These are phyloP conservation scores for Ceratocystis cacaofunesta DNA, from an alignment of 2,329 filamentous ascomycete species.

Conservation along the genomic window DNA sequence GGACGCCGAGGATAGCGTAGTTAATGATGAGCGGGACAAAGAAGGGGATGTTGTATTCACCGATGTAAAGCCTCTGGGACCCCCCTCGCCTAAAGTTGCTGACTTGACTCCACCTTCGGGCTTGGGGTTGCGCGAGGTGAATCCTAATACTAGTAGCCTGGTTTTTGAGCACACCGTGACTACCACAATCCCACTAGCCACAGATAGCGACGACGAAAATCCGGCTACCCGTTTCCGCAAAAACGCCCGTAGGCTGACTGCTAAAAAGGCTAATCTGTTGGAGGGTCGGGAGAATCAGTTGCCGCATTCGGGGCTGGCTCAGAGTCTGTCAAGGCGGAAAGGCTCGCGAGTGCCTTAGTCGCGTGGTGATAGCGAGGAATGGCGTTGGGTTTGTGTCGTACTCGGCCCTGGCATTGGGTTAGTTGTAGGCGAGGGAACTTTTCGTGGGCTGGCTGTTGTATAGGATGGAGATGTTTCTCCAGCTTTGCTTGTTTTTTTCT, in stretches of 20 bases:
- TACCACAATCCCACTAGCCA: constrained; percentile 11
- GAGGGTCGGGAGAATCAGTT: constrained; percentile 14
- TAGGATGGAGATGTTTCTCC: not conserved
- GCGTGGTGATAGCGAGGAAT: not conserved
- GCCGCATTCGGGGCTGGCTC: not conserved
- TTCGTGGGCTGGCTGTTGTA: not conserved
- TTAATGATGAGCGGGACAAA: constrained; percentile 24
- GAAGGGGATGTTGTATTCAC: constrained; percentile 30
- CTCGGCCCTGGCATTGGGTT: not conserved
- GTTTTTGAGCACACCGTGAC: constrained; percentile 12
- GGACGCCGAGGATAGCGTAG: constrained; percentile 23
- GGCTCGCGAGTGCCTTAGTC: constrained; percentile 3
- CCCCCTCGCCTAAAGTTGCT: not conserved
- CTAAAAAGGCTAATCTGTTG: constrained; percentile 12
- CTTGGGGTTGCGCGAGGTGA: constrained; percentile 39
- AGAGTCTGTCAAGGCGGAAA: constrained; percentile 1
- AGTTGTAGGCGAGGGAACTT: not conserved
- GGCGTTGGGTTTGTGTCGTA: not conserved
- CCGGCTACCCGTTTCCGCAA: not conserved
- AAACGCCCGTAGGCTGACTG: not conserved
- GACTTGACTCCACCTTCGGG: constrained; percentile 20
- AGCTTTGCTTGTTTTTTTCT: not conserved
- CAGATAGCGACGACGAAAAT: not conserved
- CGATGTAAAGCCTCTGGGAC: constrained; percentile 23
- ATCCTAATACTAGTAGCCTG: constrained; percentile 28